Evolutionary conservation across 352 stramenopile species (phyloP).

Genomic region (Globisporangium okanoganense): DNA sequence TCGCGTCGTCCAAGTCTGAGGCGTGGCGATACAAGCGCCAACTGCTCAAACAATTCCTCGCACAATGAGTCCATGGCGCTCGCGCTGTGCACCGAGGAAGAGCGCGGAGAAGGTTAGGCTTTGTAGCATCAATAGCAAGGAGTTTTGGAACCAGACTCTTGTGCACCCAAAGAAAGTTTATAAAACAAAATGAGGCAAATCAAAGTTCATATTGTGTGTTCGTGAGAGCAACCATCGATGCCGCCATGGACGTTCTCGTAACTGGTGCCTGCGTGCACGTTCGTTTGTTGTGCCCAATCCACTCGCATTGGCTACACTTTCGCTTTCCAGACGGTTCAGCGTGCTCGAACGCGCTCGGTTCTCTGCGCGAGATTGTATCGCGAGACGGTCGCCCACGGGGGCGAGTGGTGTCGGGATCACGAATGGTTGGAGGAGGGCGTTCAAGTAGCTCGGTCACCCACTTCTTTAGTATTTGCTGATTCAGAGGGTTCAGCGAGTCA

Average conservation of each 20-base stretch:
- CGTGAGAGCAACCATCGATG: neutral
- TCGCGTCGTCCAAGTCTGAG: slow-evolving; percentile 64
- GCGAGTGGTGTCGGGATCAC: neutral
- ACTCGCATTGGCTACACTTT: neutral
- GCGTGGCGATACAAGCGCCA: slow-evolving; percentile 76
- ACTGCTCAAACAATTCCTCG: slow-evolving; percentile 68
- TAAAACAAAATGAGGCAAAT: neutral
- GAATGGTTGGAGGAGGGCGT: neutral
- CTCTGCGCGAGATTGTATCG: neutral
- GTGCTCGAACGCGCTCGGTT: neutral
- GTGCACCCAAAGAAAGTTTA: slow-evolving; percentile 1
- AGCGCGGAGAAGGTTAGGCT: neutral
- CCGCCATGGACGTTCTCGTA: neutral
- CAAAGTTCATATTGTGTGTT: neutral
- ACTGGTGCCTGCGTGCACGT: neutral
- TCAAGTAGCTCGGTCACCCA: neutral
- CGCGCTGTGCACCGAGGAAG: neutral
- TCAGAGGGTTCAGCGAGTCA: neutral
- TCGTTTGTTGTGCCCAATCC: neutral
- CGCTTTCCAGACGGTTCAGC: neutral
- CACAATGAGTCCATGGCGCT: slow-evolving; percentile 13
- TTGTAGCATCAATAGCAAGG: slow-evolving; percentile 1
- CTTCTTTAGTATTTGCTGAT: slow-evolving; percentile 1
- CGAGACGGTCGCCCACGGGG: neutral
- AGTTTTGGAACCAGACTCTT: neutral